These are phyloP conservation scores for Nicotiana rustica DNA, from an alignment of 305 asterid species.

Conservation along the genomic window DNA sequence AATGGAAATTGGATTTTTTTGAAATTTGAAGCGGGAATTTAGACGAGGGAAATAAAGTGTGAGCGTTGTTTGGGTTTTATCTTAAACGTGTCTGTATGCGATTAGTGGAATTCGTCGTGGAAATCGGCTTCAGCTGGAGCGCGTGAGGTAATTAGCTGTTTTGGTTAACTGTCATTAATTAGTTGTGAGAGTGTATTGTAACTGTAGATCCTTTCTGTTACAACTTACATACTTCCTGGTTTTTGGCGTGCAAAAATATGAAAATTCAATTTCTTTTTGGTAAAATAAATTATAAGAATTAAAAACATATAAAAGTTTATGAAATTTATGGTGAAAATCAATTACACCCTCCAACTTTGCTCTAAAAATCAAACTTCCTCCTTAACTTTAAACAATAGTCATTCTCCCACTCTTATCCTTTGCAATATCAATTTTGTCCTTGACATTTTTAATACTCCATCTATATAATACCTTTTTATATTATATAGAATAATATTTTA, in stretches of 20 bases:
- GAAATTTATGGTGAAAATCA: too few species aligned
- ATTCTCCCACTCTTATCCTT: too few species aligned
- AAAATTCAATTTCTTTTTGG: not conserved
- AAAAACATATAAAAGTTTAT: too few species aligned
- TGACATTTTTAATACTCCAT: too few species aligned
- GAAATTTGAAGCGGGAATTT: not conserved
- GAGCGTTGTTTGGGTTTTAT: not conserved
- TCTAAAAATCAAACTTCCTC: too few species aligned
- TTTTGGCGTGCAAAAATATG: not conserved
- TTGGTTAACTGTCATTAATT: not conserved
- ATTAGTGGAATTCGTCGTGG: not conserved
- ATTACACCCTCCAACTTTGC: too few species aligned
- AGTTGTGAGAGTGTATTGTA: not conserved
- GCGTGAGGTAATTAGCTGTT: not conserved
- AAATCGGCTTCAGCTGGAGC: not conserved
- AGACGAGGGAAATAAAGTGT: not conserved
- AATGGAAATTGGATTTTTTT: not conserved
- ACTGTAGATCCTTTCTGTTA: not conserved
- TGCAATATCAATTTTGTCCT: too few species aligned
- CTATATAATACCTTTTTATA: too few species aligned
- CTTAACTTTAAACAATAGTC: too few species aligned
- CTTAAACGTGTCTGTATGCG: not conserved
- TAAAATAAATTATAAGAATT: too few species aligned
- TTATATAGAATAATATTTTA: too few species aligned
- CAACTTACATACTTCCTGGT: not conserved